Conservation (phyloP, 2,329 filamentous ascomycete genomes). For the Fusarium begoniae region DNA sequence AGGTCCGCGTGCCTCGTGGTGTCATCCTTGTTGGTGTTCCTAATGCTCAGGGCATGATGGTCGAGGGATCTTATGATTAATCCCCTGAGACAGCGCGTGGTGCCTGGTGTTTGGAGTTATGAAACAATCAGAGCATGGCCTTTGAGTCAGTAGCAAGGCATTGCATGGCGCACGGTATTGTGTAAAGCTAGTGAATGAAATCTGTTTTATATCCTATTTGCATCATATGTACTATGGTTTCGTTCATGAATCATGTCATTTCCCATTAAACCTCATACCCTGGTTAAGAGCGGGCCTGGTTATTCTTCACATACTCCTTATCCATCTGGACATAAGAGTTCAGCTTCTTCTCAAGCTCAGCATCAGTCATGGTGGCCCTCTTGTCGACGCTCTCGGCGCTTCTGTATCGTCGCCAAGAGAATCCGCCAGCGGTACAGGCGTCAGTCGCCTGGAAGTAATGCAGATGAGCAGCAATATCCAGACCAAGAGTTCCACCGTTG, state of each 20-base stretch:
- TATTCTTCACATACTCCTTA: slow-evolving; percentile 41
- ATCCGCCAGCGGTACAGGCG: slow-evolving; percentile 47
- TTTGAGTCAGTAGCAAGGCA: not conserved
- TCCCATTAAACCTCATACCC: not conserved
- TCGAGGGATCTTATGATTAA: slow-evolving; percentile 53
- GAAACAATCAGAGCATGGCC: not conserved
- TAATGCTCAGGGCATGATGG: slow-evolving; percentile 68
- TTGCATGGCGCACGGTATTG: slow-evolving; percentile 8
- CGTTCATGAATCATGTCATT: slow-evolving; percentile 1
- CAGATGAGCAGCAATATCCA: slow-evolving; percentile 57
- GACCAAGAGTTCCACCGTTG: slow-evolving; percentile 59
- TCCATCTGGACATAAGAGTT: slow-evolving; percentile 50
- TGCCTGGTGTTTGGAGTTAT: slow-evolving; percentile 10
- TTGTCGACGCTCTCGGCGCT: not conserved
- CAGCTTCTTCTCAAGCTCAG: slow-evolving; percentile 52
- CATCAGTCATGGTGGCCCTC: slow-evolving; percentile 41
- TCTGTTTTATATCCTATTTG: not conserved
- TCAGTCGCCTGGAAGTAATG: slow-evolving; percentile 59
- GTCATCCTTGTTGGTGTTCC: slow-evolving; percentile 67
- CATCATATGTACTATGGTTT: not conserved
- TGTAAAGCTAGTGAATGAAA: not conserved
- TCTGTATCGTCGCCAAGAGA: slow-evolving; percentile 41
- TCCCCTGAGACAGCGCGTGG: not conserved
- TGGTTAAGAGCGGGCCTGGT: slow-evolving; percentile 15
- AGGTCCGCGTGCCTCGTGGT: slow-evolving; percentile 62